phyloP scores from a whole-genome alignment of 352 stramenopile genomes.

The Thraustochytrium striatum region DNA sequence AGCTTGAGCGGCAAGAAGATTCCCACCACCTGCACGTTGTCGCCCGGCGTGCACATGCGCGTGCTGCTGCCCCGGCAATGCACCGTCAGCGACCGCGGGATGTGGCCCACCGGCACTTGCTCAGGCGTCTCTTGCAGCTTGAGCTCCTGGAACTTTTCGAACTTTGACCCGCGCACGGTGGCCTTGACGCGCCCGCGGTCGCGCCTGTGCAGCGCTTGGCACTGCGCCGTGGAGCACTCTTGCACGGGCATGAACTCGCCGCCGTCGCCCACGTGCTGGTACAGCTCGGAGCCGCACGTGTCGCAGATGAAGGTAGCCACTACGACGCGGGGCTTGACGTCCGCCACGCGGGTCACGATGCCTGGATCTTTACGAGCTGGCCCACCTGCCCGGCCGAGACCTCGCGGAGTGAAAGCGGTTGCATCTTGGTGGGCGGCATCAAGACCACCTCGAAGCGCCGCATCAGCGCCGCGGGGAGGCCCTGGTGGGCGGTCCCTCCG shows the following conservation, averaged over 20 bases:
- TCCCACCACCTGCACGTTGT: slow-evolving; percentile 92
- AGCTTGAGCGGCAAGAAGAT: slow-evolving; percentile 70
- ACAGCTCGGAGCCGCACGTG: slow-evolving; percentile 90
- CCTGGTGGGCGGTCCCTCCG: slow-evolving; percentile 10
- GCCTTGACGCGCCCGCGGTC: neutral
- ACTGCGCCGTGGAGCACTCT: slow-evolving; percentile 80
- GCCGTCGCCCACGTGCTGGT: slow-evolving; percentile 74
- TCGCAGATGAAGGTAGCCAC: slow-evolving; percentile 98
- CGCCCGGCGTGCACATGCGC: slow-evolving; percentile 84
- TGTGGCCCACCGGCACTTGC: slow-evolving; percentile 96
- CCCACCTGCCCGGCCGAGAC: slow-evolving; percentile 89
- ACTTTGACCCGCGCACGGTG: slow-evolving; percentile 89
- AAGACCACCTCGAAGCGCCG: slow-evolving; percentile 52
- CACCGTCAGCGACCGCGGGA: slow-evolving; percentile 86
- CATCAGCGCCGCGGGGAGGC: slow-evolving; percentile 50
- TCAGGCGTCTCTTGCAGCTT: slow-evolving; percentile 90
- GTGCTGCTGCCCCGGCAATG: slow-evolving; percentile 81
- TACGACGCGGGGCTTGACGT: slow-evolving; percentile 92
- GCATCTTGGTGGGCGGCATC: slow-evolving; percentile 28
- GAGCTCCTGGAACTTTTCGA: slow-evolving; percentile 98
- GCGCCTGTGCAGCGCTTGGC: slow-evolving; percentile 67
- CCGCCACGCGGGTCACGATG: slow-evolving; percentile 96
- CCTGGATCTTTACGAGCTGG: slow-evolving; percentile 90
- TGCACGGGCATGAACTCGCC: slow-evolving; percentile 83
- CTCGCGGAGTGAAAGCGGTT: slow-evolving; percentile 81